Percentiles rank a stretch among this genome's conserved stretches.
Conservation (phyloP, 2,329 filamentous ascomycete species). For the Colletotrichum limetticola region DNA sequence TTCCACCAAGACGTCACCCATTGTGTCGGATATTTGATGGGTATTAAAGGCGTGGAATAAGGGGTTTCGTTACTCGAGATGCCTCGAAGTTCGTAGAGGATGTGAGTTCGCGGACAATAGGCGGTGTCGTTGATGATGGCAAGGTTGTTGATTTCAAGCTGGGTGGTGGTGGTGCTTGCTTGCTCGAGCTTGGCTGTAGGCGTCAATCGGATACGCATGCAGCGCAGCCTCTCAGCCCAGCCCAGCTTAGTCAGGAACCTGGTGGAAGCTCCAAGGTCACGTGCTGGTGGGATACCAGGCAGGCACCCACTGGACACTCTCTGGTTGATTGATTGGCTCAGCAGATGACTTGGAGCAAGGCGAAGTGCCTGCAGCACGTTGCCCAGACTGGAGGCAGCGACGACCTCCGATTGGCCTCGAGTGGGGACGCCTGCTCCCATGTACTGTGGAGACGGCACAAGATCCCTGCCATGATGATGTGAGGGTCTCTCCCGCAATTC, state of each 20-base stretch:
- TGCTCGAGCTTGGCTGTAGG: conserved; percentile 32
- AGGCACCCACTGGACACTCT: background rate
- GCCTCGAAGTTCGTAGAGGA: background rate
- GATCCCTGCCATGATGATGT: conserved; percentile 34
- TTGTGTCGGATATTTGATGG: conserved; percentile 52
- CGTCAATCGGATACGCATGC: conserved; percentile 37
- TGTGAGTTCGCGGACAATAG: background rate
- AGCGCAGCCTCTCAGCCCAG: conserved; percentile 35
- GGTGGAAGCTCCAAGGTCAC: background rate
- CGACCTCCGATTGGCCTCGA: conserved; percentile 20
- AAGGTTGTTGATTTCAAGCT: conserved; percentile 14
- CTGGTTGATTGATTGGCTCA: conserved; percentile 15
- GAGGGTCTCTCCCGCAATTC: conserved; percentile 33
- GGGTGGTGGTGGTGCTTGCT: conserved; percentile 2
- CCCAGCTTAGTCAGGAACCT: conserved; percentile 32
- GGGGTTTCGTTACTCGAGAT: background rate
- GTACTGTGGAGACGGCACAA: conserved; percentile 9
- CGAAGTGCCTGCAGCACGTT: conserved; percentile 28
- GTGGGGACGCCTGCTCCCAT: background rate
- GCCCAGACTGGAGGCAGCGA: conserved; percentile 20
- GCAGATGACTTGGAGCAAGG: conserved; percentile 11
- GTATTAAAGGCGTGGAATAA: background rate
- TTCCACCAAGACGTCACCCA: conserved; percentile 91
- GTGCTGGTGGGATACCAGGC: background rate
- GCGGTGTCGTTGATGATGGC: conserved; percentile 19